Percentiles rank a stretch among this genome's conserved stretches.
Evolutionary conservation across 1,284 basidiomycete genomes (phyloP).

Genomic region (Porogramme epimiltina): DNA sequence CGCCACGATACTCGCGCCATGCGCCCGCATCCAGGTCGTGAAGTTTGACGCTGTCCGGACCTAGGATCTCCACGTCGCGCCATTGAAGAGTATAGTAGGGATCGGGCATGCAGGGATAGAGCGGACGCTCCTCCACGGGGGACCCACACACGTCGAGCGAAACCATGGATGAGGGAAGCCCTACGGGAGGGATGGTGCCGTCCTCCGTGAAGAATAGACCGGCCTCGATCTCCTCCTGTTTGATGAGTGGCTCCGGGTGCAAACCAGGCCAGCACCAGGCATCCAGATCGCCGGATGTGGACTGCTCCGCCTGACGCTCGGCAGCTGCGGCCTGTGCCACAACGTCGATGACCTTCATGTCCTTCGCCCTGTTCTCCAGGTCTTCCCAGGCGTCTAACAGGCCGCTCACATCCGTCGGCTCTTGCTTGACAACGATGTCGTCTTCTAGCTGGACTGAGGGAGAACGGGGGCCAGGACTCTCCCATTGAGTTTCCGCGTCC

Average conservation of each 20-base stretch:
- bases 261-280: slow-evolving; percentile 44
- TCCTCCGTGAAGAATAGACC: slow-evolving; percentile 22
- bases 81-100: slow-evolving; percentile 36
- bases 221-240: slow-evolving; percentile 36
- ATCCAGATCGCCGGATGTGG: slow-evolving; percentile 36
- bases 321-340: slow-evolving; percentile 41
- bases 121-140: slow-evolving; percentile 17
- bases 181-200: slow-evolving; percentile 17
- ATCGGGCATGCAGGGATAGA: slow-evolving; percentile 8
- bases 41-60: slow-evolving; percentile 48
- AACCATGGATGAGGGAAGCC: slow-evolving; percentile 18
- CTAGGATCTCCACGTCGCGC: slow-evolving; percentile 50
- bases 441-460: slow-evolving; percentile 45
- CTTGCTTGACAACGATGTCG: slow-evolving; percentile 53
- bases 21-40: slow-evolving; percentile 46
- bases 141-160: slow-evolving; percentile 22
- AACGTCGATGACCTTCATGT: slow-evolving; percentile 40
- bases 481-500: slow-evolving; percentile 54
- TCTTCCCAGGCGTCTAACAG: slow-evolving; percentile 70
- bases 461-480: slow-evolving; percentile 60
- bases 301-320: slow-evolving; percentile 23
- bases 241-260: slow-evolving; percentile 32
- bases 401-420: slow-evolving; percentile 58
- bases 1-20: slow-evolving; percentile 33
- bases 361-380: slow-evolving; percentile 33